Base-by-base conservation (phyloP, 495 filamentous ascomycete species). In the Lepidopterella palustris region DNA sequence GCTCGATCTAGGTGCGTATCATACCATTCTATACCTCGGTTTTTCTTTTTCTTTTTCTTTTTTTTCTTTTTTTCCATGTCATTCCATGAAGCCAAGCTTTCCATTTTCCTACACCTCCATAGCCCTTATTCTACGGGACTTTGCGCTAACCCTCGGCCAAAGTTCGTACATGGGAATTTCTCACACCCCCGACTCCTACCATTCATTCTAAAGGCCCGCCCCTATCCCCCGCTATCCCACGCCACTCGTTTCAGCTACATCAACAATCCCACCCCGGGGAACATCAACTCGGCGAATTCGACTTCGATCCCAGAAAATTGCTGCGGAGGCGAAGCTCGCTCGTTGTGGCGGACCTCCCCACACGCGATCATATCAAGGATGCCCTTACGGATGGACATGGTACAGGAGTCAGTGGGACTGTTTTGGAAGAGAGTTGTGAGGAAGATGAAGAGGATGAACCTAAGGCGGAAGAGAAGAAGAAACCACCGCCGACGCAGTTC, bases 261-360 rank as follows among this genome's bases (percentile, higher is more conserved):
- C 27, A 31, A 51, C 26, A 32, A 31, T 45, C 24, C 11, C 15
- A 59, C 56, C 4, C 60, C 60, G 4, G 61, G 59, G 20, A 42
- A 65, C 51, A 64, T 72, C 35, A 42, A 18, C 35, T 42, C 9
- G 35, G 35, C 24, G 69, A 71, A 42, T 70, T 70, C 45, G 55
- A 66, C 28, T 63, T 72, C 20, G 83, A 91, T 66, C 87, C 87
- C 31, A 70, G 86, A 10, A 82, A 83, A 55, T 69, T 92, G 68
- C 79, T 91, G 28, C 78, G 82, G 11, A 79, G 92, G 31, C 78
- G 89, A 61, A 86, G 84, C 67, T 89, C 84, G 56, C 76, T 95
- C 20, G 88, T 95, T 4, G 84, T 96, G 11, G 88, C 87, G 32
- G 91, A 96, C 71, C 65, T 92, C 65, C 86, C 87, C n/a, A 53